phyloP scores from a whole-genome alignment of 805 yeast genomes.

The Metschnikowia drakensbergensis region DNA sequence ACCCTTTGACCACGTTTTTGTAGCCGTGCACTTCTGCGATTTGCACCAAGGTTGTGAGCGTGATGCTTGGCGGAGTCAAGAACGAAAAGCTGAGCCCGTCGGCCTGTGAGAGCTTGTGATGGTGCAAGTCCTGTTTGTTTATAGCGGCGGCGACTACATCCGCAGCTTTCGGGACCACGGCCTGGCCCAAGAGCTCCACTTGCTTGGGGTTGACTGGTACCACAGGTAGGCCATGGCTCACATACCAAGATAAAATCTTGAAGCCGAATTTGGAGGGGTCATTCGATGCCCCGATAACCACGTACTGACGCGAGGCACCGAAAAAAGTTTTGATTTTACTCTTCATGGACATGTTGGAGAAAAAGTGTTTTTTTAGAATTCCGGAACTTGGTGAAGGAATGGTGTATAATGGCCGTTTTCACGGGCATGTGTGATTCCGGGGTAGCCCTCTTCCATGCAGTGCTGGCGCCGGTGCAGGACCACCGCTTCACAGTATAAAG shows the following conservation, averaged over 20 bases:
- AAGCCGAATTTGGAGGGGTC: conserved; percentile 64
- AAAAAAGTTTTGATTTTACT: conserved; percentile 43
- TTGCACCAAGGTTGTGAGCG: conserved; percentile 34
- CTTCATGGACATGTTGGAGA: conserved; percentile 34
- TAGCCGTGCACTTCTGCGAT: conserved; percentile 41
- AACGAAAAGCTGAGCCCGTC: conserved; percentile 60
- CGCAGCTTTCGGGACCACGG: conserved; percentile 32
- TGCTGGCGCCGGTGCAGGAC: conserved; percentile 1
- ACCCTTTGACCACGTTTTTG: conserved; percentile 42
- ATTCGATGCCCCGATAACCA: conserved; percentile 70
- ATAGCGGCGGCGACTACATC: conserved; percentile 24
- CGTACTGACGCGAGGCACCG: conserved; percentile 49
- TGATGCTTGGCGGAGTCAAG: conserved; percentile 69
- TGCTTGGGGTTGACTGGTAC: conserved; percentile 63
- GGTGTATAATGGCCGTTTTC: background rate
- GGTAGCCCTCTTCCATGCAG: conserved; percentile 1
- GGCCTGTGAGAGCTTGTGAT: conserved; percentile 22
- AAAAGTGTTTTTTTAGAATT: too few species aligned
- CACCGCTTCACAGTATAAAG: background rate
- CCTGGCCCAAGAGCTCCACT: conserved; percentile 42
- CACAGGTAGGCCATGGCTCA: conserved; percentile 51
- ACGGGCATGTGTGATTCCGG: conserved; percentile 2
- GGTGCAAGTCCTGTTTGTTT: conserved; percentile 18
- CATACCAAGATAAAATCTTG: conserved; percentile 68
- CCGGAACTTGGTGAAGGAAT: background rate